A percentile compares a stretch with the other conserved stretches of the same genome.
phyloP scores from a whole-genome alignment of 2,329 filamentous ascomycete species.

The Thielaviopsis populi region DNA sequence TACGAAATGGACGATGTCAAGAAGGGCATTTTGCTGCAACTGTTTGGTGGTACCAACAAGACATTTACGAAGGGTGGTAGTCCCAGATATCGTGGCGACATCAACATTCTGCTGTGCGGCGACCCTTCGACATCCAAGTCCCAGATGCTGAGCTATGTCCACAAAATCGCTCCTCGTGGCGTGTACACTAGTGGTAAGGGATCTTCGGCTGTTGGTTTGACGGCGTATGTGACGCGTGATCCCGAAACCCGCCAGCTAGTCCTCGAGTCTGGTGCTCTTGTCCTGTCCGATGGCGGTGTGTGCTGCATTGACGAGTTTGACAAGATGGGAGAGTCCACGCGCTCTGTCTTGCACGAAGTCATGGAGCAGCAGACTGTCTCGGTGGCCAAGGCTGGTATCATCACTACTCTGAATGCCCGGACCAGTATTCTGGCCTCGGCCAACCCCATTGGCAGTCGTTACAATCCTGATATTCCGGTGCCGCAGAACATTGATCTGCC shows the following conservation, averaged over 20 bases:
- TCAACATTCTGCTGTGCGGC: conserved; percentile 92
- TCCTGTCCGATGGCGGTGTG: conserved; percentile 66
- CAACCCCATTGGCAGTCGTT: conserved; percentile 95
- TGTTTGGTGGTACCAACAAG: conserved; percentile 97
- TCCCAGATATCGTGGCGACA: conserved; percentile 90
- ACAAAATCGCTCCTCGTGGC: conserved; percentile 87
- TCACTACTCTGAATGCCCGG: conserved; percentile 87
- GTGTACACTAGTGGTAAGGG: conserved; percentile 73
- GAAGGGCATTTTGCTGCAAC: conserved; percentile 90
- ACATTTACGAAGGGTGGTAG: conserved; percentile 92
- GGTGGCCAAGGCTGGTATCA: conserved; percentile 83
- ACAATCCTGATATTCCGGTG: conserved; percentile 89
- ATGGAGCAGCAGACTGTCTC: conserved; percentile 83
- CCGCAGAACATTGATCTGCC: conserved; percentile 97
- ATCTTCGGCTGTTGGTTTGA: conserved; percentile 67
- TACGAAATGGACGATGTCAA: conserved; percentile 99
- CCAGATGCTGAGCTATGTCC: conserved; percentile 83
- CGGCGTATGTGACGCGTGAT: conserved; percentile 66
- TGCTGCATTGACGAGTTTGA: conserved; percentile 79
- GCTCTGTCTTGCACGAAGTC: conserved; percentile 72
- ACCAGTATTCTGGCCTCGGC: conserved; percentile 93
- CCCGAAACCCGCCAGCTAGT: conserved; percentile 68
- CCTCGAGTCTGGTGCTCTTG: conserved; percentile 63
- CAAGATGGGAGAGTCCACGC: conserved; percentile 68
- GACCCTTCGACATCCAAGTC: conserved; percentile 96